Evolutionary conservation across 306 rosid species (phyloP), one percentile per base, ranked within the genome.

Genomic region (Mimosa pudica): DNA sequence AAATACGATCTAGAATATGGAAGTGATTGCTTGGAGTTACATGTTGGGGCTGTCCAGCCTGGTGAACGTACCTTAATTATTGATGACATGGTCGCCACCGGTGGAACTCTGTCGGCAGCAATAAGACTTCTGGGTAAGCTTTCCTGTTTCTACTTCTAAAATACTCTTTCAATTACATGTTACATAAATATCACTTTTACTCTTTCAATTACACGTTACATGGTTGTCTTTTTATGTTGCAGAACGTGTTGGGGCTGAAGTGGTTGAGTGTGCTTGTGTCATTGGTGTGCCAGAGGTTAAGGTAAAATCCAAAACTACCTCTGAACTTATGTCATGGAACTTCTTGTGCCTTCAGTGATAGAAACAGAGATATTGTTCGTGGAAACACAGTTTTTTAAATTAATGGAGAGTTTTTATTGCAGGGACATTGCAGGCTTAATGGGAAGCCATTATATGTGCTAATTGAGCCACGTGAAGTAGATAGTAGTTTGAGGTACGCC

Each of bases 211-310:
- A 61, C 36, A 61, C 10, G 8, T 8, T 18, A 7, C 18, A 18
- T 8, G 18, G 63, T 8, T 57, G 8, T 57, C 4, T 68, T 79
- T 70, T 89, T 71, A 10, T 82, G 79, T 79, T 84, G 79, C 63
- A 96, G 99, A 96, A 82, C 96, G 98, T 38, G 86, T 79, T 79
- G 91, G 88, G 30, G 98, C 97, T 52, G 96, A 93, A 77, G 99
- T 96, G 10, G 91, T 93, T 54, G 99, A 96, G 86, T 96, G 99
- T 77, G 99, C 92, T 3, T 96, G 99, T 75, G 99, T 96, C 20
- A 81, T 96, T 46, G 99, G 99, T 55, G 88, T 96, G 85, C 98
- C 94, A 1, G 97, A 93, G 77, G 93, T 80, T 42, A 91, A 96
- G 97, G 98, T 95, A 89, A 79, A 62, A 66, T 45, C 49, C 75